Percentiles rank a stretch among this genome's conserved stretches.
Conservation (phyloP, 1,139 yeast genomes). For the Yamadazyma blattariae region DNA sequence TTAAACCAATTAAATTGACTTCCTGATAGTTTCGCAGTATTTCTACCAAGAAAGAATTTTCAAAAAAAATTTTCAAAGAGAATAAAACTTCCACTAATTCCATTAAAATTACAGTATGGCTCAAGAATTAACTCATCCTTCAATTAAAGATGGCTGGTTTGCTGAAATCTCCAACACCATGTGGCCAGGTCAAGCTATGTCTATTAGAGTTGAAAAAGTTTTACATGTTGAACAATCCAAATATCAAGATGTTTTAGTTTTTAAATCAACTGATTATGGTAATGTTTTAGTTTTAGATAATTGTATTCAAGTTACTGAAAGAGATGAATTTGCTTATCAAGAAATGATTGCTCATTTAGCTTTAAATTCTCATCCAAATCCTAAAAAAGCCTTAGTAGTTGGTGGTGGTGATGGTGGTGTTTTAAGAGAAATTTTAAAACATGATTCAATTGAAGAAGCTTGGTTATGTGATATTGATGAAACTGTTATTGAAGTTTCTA, state of each 20-base stretch:
- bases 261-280: conserved; percentile 85
- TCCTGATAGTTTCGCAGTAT: too few species aligned
- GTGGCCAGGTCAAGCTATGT: conserved; percentile 98
- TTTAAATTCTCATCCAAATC: conserved; percentile 84
- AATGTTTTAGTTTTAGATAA: conserved; percentile 90
- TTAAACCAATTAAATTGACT: too few species aligned
- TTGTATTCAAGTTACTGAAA: conserved; percentile 88
- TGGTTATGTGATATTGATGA: conserved; percentile 92
- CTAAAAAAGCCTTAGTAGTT: conserved; percentile 83
- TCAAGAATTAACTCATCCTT: conserved; percentile 62
- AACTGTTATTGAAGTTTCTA: conserved; percentile 78
- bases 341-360: conserved; percentile 94
- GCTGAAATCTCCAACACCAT: conserved; percentile 80
- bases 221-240: conserved; percentile 77
- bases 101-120: conserved; percentile 10
- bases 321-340: conserved; percentile 93
- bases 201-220: conserved; percentile 75
- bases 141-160: conserved; percentile 86
- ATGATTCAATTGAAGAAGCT: conserved; percentile 77
- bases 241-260: conserved; percentile 86
- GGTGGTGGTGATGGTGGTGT: conserved; percentile 99
- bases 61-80: neutral
- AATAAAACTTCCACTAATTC: neutral
- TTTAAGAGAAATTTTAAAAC: conserved; percentile 87
- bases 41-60: too few species aligned